A percentile compares a stretch with the other conserved stretches of the same genome.
Evolutionary conservation across 257 asterid species (phyloP).

Genomic region (Cordia subcordata): DNA sequence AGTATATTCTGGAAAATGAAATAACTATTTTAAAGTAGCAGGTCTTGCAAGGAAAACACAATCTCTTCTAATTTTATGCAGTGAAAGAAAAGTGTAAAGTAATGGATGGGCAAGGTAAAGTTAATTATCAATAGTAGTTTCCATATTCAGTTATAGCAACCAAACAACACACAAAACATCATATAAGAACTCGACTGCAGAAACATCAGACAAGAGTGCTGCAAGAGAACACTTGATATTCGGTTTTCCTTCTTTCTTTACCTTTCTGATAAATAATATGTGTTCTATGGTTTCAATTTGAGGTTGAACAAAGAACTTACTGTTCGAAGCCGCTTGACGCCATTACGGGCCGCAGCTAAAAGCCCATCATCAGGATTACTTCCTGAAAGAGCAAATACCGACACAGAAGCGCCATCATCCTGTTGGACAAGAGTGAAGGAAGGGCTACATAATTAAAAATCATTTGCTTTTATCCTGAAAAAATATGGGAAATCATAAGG

Average conservation of each 20-base stretch:
- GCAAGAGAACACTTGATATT: neutral
- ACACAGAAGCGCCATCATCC: constrained; percentile 98
- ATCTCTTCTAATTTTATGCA: too few relatives aligned
- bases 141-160: too few relatives aligned
- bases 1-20: too few relatives aligned
- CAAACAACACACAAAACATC: too few relatives aligned
- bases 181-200: too few relatives aligned
- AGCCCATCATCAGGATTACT: constrained; percentile 81
- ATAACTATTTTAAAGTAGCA: too few relatives aligned
- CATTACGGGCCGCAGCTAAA: constrained; percentile 95
- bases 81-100: too few relatives aligned
- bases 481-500: neutral
- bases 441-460: constrained; percentile 16
- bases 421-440: constrained; percentile 23
- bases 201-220: neutral
- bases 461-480: neutral
- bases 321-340: constrained; percentile 97
- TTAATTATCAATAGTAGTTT: too few relatives aligned
- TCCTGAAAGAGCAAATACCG: constrained; percentile 90
- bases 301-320: constrained; percentile 36
- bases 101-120: too few relatives aligned
- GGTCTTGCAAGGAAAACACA: too few relatives aligned
- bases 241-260: neutral
- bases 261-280: neutral
- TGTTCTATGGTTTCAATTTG: neutral